Base-by-base conservation (phyloP, 352 stramenopile genomes). In the Pythium plurisporium region DNA sequence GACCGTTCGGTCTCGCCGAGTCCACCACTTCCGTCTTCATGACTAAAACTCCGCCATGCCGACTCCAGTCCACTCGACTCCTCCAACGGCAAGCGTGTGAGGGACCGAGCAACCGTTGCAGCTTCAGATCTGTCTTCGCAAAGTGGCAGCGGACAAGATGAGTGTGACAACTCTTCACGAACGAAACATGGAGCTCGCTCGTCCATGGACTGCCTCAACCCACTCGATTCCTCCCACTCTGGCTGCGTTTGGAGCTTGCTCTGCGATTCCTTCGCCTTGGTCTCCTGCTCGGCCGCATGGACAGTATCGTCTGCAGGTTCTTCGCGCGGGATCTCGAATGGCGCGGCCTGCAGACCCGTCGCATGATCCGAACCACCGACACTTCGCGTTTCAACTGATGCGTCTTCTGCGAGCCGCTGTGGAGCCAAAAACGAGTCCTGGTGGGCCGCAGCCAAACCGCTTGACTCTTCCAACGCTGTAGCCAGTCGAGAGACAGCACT, bases 41-140 rank as follows among this genome's bases (percentile, higher is more conserved):
- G n/a, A n/a, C n/a, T n/a, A n/a, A n/a, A n/a, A n/a, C n/a, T 37
- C 26, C 25, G n/a, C 38, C n/a, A 17, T 8, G 20, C 12, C 10
- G 38, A 27, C 38, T 6, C 40, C 20, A 59, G 20, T 20, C 51
- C 51, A 42, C 51, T 59, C 17, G 51, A 59, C 26, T 50, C 51
- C 22, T 51, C 22, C 40, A 50, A 43, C 2, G 10, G 25, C n/a
- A 15, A 30, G 3, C 25, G 14, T 19, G 5, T 19, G 19, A 9
- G n/a, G 3, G n/a, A 2, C 17, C 25, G 41, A 15, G 14, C 29
- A 10, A 9, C 29, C 20, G 3, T 42, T 42, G 10, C 5, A n/a
- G 2, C n/a, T n/a, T n/a, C n/a, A n/a, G n/a, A n/a, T 26, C 4
- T 30, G 11, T 49, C 20, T 23, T 8, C 12, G 7, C 4, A 36